These are phyloP conservation scores for Pythium guiyangense DNA, from an alignment of 352 stramenopile genomes.

Conservation along the genomic window DNA sequence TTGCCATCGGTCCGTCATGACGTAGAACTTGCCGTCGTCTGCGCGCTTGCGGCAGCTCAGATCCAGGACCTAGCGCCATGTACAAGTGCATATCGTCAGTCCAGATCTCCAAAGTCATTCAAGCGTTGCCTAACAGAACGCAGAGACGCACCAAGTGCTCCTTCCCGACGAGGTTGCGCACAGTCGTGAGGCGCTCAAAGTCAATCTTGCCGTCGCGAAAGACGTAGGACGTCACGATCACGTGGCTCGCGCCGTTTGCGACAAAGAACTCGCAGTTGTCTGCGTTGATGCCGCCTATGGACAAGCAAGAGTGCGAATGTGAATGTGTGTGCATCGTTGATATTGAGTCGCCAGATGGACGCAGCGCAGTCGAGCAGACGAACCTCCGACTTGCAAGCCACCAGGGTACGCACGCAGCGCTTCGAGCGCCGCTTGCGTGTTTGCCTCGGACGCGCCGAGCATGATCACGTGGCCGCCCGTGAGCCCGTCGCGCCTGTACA, in stretches of 20 bases:
- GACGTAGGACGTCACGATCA: constrained; percentile 98
- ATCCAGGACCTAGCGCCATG: constrained; percentile 87
- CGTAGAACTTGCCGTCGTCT: constrained; percentile 89
- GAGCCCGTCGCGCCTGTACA: constrained; percentile 92
- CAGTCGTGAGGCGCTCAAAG: constrained; percentile 59
- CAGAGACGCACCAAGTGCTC: constrained; percentile 45
- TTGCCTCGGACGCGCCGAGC: constrained; percentile 90
- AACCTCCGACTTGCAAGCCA: constrained; percentile 95
- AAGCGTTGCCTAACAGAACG: background rate
- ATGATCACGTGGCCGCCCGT: constrained; percentile 97
- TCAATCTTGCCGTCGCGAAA: constrained; percentile 93
- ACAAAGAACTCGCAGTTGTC: constrained; percentile 94
- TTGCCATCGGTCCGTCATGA: constrained; percentile 97
- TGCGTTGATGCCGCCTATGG: constrained; percentile 79
- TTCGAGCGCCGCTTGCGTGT: constrained; percentile 86
- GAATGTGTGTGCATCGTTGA: background rate
- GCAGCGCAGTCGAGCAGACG: background rate
- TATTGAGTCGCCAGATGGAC: too few relatives aligned
- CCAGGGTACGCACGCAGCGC: constrained; percentile 88
- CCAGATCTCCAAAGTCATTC: background rate
- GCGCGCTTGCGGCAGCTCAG: constrained; percentile 92
- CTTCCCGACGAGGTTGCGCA: constrained; percentile 72
- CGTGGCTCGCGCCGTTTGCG: constrained; percentile 93
- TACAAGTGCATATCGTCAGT: background rate
- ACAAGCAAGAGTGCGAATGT: too few relatives aligned